Evolutionary conservation across 2,329 filamentous ascomycete species (phyloP).

Genomic region (Zymoseptoria ardabiliae): DNA sequence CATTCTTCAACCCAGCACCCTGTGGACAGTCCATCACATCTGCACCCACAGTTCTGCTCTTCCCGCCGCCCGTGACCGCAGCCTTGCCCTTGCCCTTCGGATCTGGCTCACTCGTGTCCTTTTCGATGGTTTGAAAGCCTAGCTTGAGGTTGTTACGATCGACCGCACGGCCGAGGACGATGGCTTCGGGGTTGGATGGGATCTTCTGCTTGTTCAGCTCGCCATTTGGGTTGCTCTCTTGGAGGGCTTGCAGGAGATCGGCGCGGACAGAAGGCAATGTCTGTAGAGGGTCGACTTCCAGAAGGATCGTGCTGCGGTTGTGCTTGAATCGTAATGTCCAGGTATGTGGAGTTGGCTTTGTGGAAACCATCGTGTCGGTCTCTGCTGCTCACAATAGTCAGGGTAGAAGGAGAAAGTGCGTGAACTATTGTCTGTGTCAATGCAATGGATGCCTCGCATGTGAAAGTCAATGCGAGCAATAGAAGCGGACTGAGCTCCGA

Average conservation of each 20-base stretch:
- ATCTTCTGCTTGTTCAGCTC: constrained; percentile 31
- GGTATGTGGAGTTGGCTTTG: constrained; percentile 24
- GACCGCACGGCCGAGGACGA: constrained; percentile 36
- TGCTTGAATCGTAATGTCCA: constrained; percentile 43
- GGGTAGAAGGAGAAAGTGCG: not conserved
- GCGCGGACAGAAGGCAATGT: constrained; percentile 35
- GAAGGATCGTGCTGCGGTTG: constrained; percentile 39
- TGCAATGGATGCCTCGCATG: not conserved
- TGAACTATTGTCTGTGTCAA: not conserved
- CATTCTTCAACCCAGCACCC: constrained; percentile 28
- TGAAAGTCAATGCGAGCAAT: not conserved
- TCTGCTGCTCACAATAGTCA: not conserved
- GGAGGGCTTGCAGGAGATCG: constrained; percentile 36
- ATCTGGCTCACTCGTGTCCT: constrained; percentile 17
- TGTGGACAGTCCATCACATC: constrained; percentile 31
- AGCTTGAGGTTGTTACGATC: constrained; percentile 34
- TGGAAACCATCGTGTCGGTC: constrained; percentile 7
- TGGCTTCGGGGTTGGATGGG: constrained; percentile 32
- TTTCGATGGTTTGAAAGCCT: constrained; percentile 35
- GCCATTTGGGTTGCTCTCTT: constrained; percentile 32
- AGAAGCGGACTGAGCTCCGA: not conserved
- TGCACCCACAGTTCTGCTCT: constrained; percentile 28
- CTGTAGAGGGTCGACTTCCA: constrained; percentile 39
- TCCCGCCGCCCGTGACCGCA: constrained; percentile 9
- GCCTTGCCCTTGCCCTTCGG: constrained; percentile 35